These are phyloP conservation scores for Fusarium chuoi DNA, from an alignment of 2,329 filamentous ascomycete species.

Conservation along the genomic window DNA sequence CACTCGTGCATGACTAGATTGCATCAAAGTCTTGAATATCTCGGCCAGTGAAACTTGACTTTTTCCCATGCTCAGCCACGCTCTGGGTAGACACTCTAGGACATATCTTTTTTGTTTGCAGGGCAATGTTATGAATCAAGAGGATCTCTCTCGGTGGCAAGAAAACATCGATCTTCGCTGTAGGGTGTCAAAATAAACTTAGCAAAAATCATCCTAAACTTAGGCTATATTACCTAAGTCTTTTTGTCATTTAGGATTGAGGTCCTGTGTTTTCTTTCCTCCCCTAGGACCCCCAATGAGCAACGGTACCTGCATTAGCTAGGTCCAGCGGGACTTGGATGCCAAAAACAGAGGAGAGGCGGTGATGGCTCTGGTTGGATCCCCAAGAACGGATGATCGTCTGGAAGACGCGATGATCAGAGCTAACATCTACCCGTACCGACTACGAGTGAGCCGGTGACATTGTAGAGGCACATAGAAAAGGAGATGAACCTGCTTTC, in stretches of 20 bases:
- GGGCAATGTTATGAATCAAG: constrained; percentile 30
- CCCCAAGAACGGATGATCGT: constrained; percentile 4
- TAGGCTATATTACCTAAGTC: too few relatives aligned
- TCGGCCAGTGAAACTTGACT: not conserved
- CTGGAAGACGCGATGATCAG: constrained; percentile 4
- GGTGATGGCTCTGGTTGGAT: constrained; percentile 7
- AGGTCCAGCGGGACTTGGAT: constrained; percentile 6
- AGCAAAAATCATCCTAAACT: too few relatives aligned
- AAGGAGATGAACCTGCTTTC: not conserved
- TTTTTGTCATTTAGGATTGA: too few relatives aligned
- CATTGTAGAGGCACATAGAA: not conserved
- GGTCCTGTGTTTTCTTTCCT: too few relatives aligned
- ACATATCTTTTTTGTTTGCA: constrained; percentile 20
- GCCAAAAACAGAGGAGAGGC: constrained; percentile 10
- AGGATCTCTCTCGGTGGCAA: too few relatives aligned
- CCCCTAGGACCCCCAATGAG: not conserved
- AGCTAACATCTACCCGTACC: constrained; percentile 24
- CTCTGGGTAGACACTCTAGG: constrained; percentile 5
- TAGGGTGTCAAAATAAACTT: too few relatives aligned
- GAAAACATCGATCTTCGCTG: too few relatives aligned
- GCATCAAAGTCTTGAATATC: constrained; percentile 3
- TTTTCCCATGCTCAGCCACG: constrained; percentile 6
- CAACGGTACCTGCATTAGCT: constrained; percentile 38
- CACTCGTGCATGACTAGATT: constrained; percentile 24
- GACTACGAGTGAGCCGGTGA: not conserved